A percentile compares a stretch with the other conserved stretches of the same genome.
Conservation (phyloP, 164 flowering plant genomes). For the Liriodendron chinense region DNA sequence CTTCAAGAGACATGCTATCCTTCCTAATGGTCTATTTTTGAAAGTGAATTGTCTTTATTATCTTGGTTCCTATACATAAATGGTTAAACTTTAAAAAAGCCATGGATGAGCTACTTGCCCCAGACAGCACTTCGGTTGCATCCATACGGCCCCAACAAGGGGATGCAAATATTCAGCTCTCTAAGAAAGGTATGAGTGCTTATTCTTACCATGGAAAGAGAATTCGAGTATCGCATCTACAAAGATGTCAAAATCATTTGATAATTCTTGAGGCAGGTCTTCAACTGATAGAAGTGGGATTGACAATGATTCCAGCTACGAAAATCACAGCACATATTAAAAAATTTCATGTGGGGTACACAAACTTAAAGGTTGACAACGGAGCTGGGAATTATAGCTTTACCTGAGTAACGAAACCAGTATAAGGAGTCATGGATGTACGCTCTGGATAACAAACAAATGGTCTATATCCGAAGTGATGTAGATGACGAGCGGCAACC, state of each 20-base stretch:
- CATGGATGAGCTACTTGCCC: too few species aligned
- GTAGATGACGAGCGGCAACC: slow-evolving; percentile 92
- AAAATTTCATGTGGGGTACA: not conserved
- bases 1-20: too few species aligned
- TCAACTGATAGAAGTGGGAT: slow-evolving; percentile 79
- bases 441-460: slow-evolving; percentile 80
- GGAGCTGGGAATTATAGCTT: not conserved
- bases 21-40: too few species aligned
- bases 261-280: slow-evolving; percentile 71
- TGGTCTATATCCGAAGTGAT: slow-evolving; percentile 88
- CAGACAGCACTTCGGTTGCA: not conserved
- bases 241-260: slow-evolving; percentile 71
- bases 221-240: slow-evolving; percentile 96
- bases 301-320: slow-evolving; percentile 83
- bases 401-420: slow-evolving; percentile 89
- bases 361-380: not conserved
- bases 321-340: slow-evolving; percentile 10
- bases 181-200: not conserved
- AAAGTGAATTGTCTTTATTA: too few species aligned
- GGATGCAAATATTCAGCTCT: not conserved
- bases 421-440: slow-evolving; percentile 70
- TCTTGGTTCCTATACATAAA: too few species aligned
- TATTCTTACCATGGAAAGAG: slow-evolving; percentile 74
- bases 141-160: not conserved
- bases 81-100: too few species aligned